Base-by-base conservation (phyloP, 257 asterid species). In the Solanum virginianum region DNA sequence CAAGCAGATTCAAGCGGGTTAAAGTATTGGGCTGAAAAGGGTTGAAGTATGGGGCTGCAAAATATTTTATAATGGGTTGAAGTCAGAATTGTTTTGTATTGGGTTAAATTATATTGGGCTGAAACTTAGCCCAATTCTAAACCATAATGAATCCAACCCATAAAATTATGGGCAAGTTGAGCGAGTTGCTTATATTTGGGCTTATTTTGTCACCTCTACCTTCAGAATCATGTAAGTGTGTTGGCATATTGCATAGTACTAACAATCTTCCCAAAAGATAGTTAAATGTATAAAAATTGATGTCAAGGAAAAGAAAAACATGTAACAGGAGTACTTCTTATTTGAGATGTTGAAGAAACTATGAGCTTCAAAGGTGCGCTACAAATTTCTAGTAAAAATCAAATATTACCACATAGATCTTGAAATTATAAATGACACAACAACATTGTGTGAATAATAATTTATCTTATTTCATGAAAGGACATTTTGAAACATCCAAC, bases 401-500 rank as follows among this genome's bases (percentile, higher is more conserved):
- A 80, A 80, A 55, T 69, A 80, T 29, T 47, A 51, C 12, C 41
- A 20, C 39, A 57, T 80, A 80, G 18, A 53, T 49, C 14, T 53
- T 22, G 22, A 20, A 41, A 15, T 3, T 11, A 75, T 36, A 5
- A 36, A 36, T 36, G 41, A 36, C 4, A 36, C 41, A 74, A 10
- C 59, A 45, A 75, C 60, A 47, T 49, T 8, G 17, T 47, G 32
- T 20, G 54, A 82, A 8, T 18, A 77, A 26, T 11, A 24, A 26
- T 24, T 41, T 20, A 13, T 60, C 22, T 41, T 41, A 63, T 69
- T 88, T 86, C 87, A 90, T 79, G 87, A 93, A 77, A 29, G 93
- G 97, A 86, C 95, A 92, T 79, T 85, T 77, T 56, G 92, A 87
- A 60, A 90, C 47, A 24, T 17, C 36, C 80, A 29, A 3, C 16